Conservation (phyloP, 371 early-diverging fungal species). For the Mitosporidium daphniae region DNA sequence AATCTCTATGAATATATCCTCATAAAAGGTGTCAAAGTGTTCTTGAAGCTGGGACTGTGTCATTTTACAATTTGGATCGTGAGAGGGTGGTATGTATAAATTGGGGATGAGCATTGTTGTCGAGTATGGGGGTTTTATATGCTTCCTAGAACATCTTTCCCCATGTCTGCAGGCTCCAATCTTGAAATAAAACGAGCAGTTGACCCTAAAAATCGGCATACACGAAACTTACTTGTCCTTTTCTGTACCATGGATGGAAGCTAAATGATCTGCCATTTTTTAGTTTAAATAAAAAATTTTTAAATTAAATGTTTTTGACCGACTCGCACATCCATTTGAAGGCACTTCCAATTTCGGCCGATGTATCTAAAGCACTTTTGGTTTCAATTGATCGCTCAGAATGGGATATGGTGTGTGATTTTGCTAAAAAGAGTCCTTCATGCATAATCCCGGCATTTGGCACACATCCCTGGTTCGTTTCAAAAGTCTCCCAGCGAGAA, state of each 20-base stretch:
- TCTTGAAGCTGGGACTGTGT: conserved; percentile 35
- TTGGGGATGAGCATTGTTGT: conserved; percentile 66
- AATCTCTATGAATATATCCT: conserved; percentile 71
- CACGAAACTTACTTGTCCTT: conserved; percentile 32
- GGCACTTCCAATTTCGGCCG: too few species aligned
- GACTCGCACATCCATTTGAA: too few species aligned
- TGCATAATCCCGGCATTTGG: too few species aligned
- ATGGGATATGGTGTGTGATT: too few species aligned
- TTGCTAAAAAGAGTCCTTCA: too few species aligned
- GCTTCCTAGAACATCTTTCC: conserved; percentile 77
- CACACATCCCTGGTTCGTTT: too few species aligned
- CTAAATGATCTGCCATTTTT: conserved; percentile 38
- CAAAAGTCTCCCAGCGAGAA: too few species aligned
- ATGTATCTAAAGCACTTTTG: too few species aligned
- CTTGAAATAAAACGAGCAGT: conserved; percentile 90
- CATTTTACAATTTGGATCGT: conserved; percentile 25
- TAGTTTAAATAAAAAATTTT: too few species aligned
- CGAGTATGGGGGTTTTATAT: conserved; percentile 67
- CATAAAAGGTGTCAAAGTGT: conserved; percentile 74
- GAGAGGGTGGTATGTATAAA: conserved; percentile 65
- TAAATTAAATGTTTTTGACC: too few species aligned
- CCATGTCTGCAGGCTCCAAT: conserved; percentile 91
- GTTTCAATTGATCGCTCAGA: too few species aligned
- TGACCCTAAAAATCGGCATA: conserved; percentile 19
- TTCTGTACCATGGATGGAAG: conserved; percentile 66